phyloP scores from a whole-genome alignment of 768 basidiomycete genomes.

The Suillus spraguei region DNA sequence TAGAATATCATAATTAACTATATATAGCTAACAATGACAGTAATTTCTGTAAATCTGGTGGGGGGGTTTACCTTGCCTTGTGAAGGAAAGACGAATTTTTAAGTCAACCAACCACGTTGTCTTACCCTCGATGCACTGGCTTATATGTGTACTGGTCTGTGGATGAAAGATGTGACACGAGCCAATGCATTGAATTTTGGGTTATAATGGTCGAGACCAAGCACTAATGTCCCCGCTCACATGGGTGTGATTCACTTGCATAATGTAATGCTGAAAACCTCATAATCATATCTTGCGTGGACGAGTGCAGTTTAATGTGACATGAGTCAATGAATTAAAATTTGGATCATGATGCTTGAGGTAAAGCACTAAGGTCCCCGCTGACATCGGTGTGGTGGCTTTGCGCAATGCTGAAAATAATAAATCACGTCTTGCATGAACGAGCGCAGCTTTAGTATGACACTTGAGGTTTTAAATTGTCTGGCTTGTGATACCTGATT shows the following conservation, averaged over 20 bases:
- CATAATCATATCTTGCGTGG: too few species aligned
- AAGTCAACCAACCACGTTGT: too few species aligned
- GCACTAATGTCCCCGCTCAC: too few species aligned
- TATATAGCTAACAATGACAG: neutral
- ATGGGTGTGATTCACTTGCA: too few species aligned
- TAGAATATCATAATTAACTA: neutral
- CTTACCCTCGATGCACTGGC: too few species aligned
- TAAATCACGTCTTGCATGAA: neutral
- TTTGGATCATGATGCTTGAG: neutral
- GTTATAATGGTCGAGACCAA: too few species aligned
- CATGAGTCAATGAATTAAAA: neutral
- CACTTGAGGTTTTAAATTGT: neutral
- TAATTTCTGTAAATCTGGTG: neutral
- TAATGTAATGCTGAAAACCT: too few species aligned
- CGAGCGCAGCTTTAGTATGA: neutral
- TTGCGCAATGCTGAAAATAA: neutral
- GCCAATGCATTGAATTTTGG: too few species aligned
- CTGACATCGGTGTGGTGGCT: neutral
- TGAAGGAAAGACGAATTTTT: neutral
- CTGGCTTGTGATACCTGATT: neutral
- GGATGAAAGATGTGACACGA: too few species aligned
- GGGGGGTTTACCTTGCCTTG: neutral
- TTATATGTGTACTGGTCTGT: too few species aligned
- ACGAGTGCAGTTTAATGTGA: too few species aligned
- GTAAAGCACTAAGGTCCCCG: neutral